Percentiles rank a stretch among this genome's conserved stretches.
phyloP scores from a whole-genome alignment of 1,284 basidiomycete species.

The Farysia itapuensis region DNA sequence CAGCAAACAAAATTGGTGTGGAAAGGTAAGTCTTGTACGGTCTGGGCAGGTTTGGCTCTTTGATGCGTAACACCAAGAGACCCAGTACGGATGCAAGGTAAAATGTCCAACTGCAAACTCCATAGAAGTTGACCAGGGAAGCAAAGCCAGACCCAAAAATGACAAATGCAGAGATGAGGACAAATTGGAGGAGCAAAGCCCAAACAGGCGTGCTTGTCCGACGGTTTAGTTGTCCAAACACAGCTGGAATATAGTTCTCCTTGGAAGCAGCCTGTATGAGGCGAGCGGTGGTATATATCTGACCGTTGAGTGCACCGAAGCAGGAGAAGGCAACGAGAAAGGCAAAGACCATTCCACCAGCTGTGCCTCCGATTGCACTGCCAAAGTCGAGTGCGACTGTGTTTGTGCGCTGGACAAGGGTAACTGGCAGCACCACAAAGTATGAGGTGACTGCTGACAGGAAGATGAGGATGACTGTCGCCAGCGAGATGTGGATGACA shows the following conservation, averaged over 20 bases:
- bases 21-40: constrained; percentile 72
- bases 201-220: constrained; percentile 38
- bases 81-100: constrained; percentile 67
- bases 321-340: constrained; percentile 87
- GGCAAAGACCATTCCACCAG: constrained; percentile 86
- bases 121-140: constrained; percentile 63
- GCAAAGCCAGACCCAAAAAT: constrained; percentile 61
- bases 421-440: constrained; percentile 84
- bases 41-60: constrained; percentile 86
- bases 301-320: constrained; percentile 46
- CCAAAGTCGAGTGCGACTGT: constrained; percentile 92
- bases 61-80: constrained; percentile 80
- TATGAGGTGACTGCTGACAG: constrained; percentile 83
- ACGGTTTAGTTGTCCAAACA: constrained; percentile 27
- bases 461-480: constrained; percentile 76
- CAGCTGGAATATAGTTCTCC: constrained; percentile 73
- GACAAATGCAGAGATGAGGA: constrained; percentile 65
- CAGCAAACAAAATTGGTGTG: constrained; percentile 88
- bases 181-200: constrained; percentile 37
- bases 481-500: constrained; percentile 85
- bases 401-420: constrained; percentile 66
- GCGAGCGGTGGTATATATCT: constrained; percentile 64
- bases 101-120: constrained; percentile 61
- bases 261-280: constrained; percentile 84
- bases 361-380: constrained; percentile 76